Evolutionary conservation across 2,329 filamentous ascomycete species (phyloP).

Genomic region (Aspergillus fumigatus): DNA sequence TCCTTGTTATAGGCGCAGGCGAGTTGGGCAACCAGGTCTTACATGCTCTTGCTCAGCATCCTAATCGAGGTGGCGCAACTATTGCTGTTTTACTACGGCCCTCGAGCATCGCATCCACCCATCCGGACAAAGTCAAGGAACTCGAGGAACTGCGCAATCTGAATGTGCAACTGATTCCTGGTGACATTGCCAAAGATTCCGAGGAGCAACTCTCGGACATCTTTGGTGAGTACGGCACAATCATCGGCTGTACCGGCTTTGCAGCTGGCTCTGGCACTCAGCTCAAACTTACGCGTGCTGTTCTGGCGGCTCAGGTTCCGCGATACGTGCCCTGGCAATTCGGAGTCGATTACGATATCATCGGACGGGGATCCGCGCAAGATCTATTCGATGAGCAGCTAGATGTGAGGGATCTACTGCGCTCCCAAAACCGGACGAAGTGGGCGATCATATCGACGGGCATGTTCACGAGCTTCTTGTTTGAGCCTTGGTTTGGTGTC

Average conservation of each 20-base stretch:
- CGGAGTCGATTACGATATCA: constrained; percentile 65
- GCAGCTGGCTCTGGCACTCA: constrained; percentile 53
- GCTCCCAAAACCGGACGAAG: constrained; percentile 43
- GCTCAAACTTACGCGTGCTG: constrained; percentile 54
- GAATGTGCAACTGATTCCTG: constrained; percentile 40
- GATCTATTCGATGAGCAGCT: constrained; percentile 66
- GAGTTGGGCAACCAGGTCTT: constrained; percentile 60
- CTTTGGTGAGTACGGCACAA: constrained; percentile 35
- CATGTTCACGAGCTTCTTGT: constrained; percentile 67
- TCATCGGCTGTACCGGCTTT: constrained; percentile 62
- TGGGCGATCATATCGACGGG: constrained; percentile 68
- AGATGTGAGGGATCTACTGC: constrained; percentile 51
- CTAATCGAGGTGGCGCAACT: constrained; percentile 30
- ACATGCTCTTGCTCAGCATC: constrained; percentile 46
- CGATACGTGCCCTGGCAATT: constrained; percentile 70
- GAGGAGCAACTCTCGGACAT: constrained; percentile 36
- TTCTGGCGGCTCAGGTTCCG: constrained; percentile 46
- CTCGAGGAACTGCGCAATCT: background rate
- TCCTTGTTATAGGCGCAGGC: constrained; percentile 63
- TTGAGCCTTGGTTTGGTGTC: constrained; percentile 59
- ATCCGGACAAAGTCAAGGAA: constrained; percentile 1
- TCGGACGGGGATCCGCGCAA: constrained; percentile 56
- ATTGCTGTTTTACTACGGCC: constrained; percentile 54
- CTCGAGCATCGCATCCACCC: constrained; percentile 36
- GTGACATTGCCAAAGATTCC: constrained; percentile 40